Evolutionary conservation across 768 basidiomycete genomes (phyloP), one percentile per base, ranked within the genome.

Genomic region (Suillus clintonianus): DNA sequence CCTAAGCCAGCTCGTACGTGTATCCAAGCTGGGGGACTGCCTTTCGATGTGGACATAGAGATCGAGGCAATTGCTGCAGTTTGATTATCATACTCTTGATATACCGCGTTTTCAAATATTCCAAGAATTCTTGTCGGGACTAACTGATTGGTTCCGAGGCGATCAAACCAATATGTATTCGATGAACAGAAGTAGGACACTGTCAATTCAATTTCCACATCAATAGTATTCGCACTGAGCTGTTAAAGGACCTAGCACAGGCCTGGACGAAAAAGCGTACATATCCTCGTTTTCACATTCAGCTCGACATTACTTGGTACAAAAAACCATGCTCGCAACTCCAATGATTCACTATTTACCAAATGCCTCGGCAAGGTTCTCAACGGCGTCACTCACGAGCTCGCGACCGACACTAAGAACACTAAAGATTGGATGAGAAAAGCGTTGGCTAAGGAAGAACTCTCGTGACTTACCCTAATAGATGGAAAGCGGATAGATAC

Each of bases 1-100:
- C 85, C 84, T 17, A 91, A 91, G 77, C 92, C 91, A 13, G 86
- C 90, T 9, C 78, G 91, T 61, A 90, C 89, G 10, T 89, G 88
- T 73, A 90, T 94, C 65, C 89, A 92, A 77, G 89, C 86, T 14
- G 88, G 83, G 9, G 83, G 83, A 66, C 79, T 92, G 41, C 90
- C 90, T 0, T 80, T 81, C 67, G 89, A 89, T 64, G 89, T 90
- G 7, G 83, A 89, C 67, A 81, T 91, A 48, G 91, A 93, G 79
- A 87, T 91, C 45, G 90, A 91, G 73, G 85, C 82, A 9, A 87
- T 89, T 64, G 86, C 88, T n/a, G 73, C 82, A 37, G 66, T 62
- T 50, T 73, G 58, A 69, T 36, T 37, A 27, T 41, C 30, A 7
- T 36, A 7, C 32, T 53, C 6, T 19, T 19, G 6, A n/a, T 51